Conservation (phyloP, 306 rosid species). For the Quercus berberidifolia region DNA sequence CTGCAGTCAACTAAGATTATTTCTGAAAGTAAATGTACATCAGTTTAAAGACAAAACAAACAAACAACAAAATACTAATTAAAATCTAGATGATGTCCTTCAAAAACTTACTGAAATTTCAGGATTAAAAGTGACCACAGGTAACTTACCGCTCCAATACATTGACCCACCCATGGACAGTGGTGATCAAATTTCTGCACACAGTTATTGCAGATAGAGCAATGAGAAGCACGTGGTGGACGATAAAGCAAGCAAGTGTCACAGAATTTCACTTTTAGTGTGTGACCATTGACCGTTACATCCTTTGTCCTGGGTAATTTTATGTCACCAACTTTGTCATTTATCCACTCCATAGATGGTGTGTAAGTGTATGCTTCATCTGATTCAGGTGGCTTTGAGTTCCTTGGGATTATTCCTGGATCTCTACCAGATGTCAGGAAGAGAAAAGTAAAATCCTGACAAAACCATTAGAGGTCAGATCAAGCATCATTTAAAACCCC, state of each 20-base stretch:
- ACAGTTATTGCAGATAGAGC: constrained; percentile 91
- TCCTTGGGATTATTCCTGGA: constrained; percentile 90
- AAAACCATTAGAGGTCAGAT: constrained; percentile 20
- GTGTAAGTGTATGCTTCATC: constrained; percentile 40
- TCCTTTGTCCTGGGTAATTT: constrained; percentile 76
- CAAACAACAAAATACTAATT: too few species aligned
- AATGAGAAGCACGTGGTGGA: constrained; percentile 93
- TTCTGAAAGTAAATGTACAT: too few species aligned
- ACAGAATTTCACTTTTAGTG: constrained; percentile 79
- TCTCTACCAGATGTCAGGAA: constrained; percentile 85
- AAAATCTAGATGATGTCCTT: too few species aligned
- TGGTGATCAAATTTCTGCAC: constrained; percentile 96
- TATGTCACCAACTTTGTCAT: constrained; percentile 34
- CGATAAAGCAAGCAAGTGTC: constrained; percentile 89
- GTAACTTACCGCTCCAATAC: constrained; percentile 78
- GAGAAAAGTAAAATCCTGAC: constrained; percentile 77
- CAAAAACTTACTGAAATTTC: too few species aligned
- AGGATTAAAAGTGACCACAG: neutral
- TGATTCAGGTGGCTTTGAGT: constrained; percentile 51
- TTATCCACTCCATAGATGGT: constrained; percentile 65
- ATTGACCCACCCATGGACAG: constrained; percentile 98
- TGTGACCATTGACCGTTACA: constrained; percentile 57
- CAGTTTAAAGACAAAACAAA: too few species aligned
- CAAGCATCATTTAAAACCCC: neutral
- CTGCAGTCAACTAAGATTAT: too few species aligned